Evolutionary conservation across 306 rosid species (phyloP), one percentile per base, ranked within the genome.

Genomic region (Delonix regia): DNA sequence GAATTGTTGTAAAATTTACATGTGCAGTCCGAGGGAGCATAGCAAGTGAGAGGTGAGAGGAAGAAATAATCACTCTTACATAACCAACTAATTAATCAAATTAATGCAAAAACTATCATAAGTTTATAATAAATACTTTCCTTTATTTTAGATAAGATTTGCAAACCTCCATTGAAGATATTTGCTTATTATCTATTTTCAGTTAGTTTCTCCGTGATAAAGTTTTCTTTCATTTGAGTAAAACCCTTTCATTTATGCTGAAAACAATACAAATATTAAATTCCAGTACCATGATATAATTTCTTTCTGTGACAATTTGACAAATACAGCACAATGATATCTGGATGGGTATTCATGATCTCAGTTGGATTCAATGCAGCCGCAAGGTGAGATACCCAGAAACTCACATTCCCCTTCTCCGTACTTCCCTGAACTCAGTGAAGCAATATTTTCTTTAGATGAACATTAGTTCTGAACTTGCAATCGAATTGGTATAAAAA

Each of bases 311-410:
- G 69, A 34, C 18, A 15, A 33, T 33, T 34, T 33, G 25, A 18
- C 69, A 34, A 33, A 33, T 62, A 18, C 69, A 34, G 69, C 15
- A 63, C 69, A 63, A 63, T 63, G 69, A n/a, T 63, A 63, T 16
- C 45, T 63, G 69, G 69, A 63, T 34, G 69, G 69, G 69, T n/a
- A 63, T 63, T 63, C 69, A 63, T 63, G 69, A 63, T 63, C 69
- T 63, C 69, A 63, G 69, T 63, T 63, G 69, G 69, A 63, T 63
- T 63, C 47, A 63, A 63, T 63, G 69, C 69, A 9, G 69, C 69
- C 27, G 47, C 24, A 63, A 63, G 69, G 69, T 63, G 15, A 15
- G 45, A 63, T 8, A 21, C 47, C 69, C 24, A 34, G 25, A 63
- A 61, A 7, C 62, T 56, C 24, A 18, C 3, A 19, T 25, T 57